Base-by-base conservation (phyloP, 2,329 filamentous ascomycete genomes). In the Chaetomium sp. region DNA sequence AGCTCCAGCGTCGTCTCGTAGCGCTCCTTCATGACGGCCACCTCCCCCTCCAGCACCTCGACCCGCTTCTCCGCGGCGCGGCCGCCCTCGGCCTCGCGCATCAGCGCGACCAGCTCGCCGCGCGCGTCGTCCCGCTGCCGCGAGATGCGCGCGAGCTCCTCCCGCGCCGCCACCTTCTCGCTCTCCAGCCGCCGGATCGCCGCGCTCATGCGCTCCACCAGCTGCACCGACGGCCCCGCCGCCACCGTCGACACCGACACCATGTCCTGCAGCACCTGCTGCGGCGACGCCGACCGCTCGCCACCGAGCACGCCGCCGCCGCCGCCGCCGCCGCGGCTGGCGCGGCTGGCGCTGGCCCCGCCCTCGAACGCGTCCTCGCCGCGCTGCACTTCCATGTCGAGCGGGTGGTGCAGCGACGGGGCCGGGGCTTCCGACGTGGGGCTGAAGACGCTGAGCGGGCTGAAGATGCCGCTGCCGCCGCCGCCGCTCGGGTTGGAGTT, bases 161-260 rank as follows among this genome's bases (percentile, higher is more conserved):
- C 95, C 73, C 90, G 92, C 16, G 89, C 88, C 1, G 90, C 90
- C 1, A 95, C 91, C 74, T 96, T 96, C 75, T 99, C 95, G 57
- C 88, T 92, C 75, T 99, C 95, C 0, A 99, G 82, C 6, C 94
- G 87, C 10, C 95, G 90, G 53, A 99, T 93, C 0, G 93, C 92
- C 2, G 93, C 92, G 73, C 91, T 96, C 92, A 99, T 96, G 60
- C 94, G 87, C 78, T 98, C 95, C 19, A 99, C 93, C 0, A 99
- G 85, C 77, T 98, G 94, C 1, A 99, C 94, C 0, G 90, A 94
- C 0, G 95, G 95, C 0, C 95, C 95, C 0, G 94, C 93, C 0
- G 89, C 94, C 9, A 92, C 90, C 0, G 94, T 97, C 0, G 93
- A 96, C 7, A 92, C 91, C 1, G 92, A 96, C 33, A 95, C 85